Evolutionary conservation across 164 flowering plant species (phyloP).

Genomic region (Macadamia tetraphylla): DNA sequence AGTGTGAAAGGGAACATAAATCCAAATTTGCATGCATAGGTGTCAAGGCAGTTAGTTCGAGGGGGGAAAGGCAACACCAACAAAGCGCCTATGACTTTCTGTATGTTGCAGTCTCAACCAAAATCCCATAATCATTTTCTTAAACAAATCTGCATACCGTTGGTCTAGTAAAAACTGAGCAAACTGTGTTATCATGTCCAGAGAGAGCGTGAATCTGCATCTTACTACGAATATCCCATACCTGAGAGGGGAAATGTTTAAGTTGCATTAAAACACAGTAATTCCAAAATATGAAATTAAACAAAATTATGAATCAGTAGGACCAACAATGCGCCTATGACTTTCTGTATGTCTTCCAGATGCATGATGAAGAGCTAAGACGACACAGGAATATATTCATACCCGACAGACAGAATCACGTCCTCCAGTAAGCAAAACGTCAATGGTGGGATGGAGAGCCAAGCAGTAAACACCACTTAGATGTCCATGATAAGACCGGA

Average conservation of each 20-base stretch:
- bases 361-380: not conserved
- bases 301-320: no score
- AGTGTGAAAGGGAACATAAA: no score
- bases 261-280: not conserved
- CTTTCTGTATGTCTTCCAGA: not conserved
- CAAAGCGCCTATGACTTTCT: no score
- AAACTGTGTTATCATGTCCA: conserved; percentile 98
- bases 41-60: no score
- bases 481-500: conserved; percentile 98
- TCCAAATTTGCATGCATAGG: no score
- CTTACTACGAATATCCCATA: conserved; percentile 95
- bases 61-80: no score
- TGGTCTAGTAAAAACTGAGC: conserved; percentile 94
- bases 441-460: conserved; percentile 94
- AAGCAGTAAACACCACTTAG: conserved; percentile 98
- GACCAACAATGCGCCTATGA: no score
- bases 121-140: not conserved
- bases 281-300: no score
- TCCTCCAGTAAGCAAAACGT: conserved; percentile 92
- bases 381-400: conserved; percentile 8
- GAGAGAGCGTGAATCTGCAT: conserved; percentile 83
- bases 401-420: conserved; percentile 99
- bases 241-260: conserved; percentile 36
- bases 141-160: conserved; percentile 48
- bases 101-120: not conserved